phyloP scores from a whole-genome alignment of 305 asterid genomes.

The Fraxinus latifolia region DNA sequence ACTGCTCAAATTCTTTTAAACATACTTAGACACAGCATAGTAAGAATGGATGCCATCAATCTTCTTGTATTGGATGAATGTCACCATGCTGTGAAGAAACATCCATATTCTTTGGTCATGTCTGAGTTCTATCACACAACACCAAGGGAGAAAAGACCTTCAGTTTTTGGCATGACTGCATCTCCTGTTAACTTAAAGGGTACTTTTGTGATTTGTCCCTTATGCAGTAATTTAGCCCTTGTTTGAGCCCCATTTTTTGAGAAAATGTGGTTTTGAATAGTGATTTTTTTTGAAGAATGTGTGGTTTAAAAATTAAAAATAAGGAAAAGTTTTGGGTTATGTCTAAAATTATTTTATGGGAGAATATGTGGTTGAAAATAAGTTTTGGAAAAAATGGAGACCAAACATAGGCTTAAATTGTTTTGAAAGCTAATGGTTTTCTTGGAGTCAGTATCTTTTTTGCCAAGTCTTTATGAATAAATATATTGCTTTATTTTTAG shows the following conservation, averaged over 20 bases:
- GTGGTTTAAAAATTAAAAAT: background rate
- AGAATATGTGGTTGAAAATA: background rate
- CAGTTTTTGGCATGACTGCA: constrained; percentile 99
- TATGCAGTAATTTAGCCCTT: background rate
- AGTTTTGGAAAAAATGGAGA: background rate
- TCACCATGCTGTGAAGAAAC: constrained; percentile 99
- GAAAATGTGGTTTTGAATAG: background rate
- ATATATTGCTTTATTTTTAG: background rate
- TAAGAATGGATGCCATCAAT: constrained; percentile 88
- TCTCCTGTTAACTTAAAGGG: constrained; percentile 99
- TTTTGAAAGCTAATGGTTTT: constrained; percentile 1
- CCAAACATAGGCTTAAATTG: constrained; percentile 1
- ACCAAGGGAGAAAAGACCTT: constrained; percentile 84
- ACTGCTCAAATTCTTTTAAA: constrained; percentile 98
- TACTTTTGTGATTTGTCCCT: constrained; percentile 31
- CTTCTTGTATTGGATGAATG: constrained; percentile 97
- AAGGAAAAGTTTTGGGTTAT: background rate
- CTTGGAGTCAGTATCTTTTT: constrained; percentile 15
- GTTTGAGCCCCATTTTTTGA: background rate
- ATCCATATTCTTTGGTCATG: constrained; percentile 97
- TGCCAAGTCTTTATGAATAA: background rate
- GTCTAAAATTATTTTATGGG: background rate
- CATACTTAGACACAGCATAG: constrained; percentile 94
- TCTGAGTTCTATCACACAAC: constrained; percentile 97
- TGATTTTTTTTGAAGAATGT: background rate